Conservation (phyloP, 306 rosid species). For the Vachellia pachyceras region DNA sequence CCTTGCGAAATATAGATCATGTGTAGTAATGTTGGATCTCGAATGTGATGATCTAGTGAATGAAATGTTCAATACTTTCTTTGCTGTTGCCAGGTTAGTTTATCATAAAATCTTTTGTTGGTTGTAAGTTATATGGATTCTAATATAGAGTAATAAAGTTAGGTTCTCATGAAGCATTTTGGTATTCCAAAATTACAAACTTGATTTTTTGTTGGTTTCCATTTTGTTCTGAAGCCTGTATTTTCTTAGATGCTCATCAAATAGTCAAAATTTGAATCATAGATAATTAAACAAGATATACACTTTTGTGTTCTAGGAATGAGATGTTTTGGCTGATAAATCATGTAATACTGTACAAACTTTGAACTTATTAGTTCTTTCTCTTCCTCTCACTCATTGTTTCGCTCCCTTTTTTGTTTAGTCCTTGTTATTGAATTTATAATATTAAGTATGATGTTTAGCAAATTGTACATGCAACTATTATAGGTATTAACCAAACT, state of each 20-base stretch:
- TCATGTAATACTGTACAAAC: constrained; percentile 27
- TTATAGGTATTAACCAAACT: not conserved
- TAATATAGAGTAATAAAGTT: constrained; percentile 24
- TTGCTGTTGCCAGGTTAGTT: constrained; percentile 86
- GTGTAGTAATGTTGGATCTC: constrained; percentile 98
- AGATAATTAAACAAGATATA: constrained; percentile 21
- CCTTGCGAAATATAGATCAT: constrained; percentile 94
- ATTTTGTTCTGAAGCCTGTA: constrained; percentile 21
- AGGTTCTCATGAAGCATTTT: constrained; percentile 30
- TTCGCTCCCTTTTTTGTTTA: constrained; percentile 25
- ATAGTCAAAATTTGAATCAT: constrained; percentile 2
- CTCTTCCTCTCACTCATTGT: not conserved
- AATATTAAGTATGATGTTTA: constrained; percentile 23
- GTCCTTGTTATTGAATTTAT: not conserved
- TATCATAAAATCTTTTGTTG: constrained; percentile 20
- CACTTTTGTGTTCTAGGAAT: constrained; percentile 32
- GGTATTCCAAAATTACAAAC: constrained; percentile 29
- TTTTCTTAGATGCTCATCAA: constrained; percentile 24
- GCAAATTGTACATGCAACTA: constrained; percentile 23
- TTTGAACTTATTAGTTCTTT: not conserved
- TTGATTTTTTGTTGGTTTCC: constrained; percentile 35
- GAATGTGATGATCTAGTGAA: constrained; percentile 95
- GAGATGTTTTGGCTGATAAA: constrained; percentile 27
- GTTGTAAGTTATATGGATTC: not conserved
- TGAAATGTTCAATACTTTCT: constrained; percentile 91